These are phyloP conservation scores for Sclerotinia trifoliorum DNA, from an alignment of 2,329 filamentous ascomycete genomes.

Conservation along the genomic window DNA sequence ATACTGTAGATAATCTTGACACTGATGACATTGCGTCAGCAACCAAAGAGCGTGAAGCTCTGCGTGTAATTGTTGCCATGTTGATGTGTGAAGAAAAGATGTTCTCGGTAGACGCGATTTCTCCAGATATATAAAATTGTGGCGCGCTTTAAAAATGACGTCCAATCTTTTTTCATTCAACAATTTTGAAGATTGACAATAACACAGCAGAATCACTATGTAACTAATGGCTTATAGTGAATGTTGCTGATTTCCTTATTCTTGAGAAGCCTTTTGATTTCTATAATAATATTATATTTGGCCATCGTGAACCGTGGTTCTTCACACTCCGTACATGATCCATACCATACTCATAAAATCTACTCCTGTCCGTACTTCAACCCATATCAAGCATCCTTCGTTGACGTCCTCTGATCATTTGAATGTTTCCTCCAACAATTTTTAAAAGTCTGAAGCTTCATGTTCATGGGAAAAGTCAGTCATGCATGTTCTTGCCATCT, in stretches of 20 bases:
- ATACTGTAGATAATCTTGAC: slow-evolving; percentile 7
- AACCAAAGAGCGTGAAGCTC: slow-evolving; percentile 32
- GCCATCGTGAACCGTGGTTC: background rate
- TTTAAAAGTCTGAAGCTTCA: slow-evolving; percentile 83
- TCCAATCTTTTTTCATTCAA: background rate
- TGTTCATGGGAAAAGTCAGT: slow-evolving; percentile 24
- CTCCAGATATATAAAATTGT: background rate
- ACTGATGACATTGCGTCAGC: slow-evolving; percentile 25
- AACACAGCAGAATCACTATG: background rate
- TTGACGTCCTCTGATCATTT: slow-evolving; percentile 78
- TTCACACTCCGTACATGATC: too few relatives aligned
- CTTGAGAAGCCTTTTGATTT: background rate
- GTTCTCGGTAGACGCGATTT: slow-evolving; percentile 23
- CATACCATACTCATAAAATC: background rate
- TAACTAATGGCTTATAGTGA: background rate
- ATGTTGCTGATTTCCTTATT: background rate
- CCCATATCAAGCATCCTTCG: slow-evolving; percentile 59
- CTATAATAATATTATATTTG: background rate
- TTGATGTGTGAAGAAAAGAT: slow-evolving; percentile 4
- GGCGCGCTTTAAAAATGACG: slow-evolving; percentile 9
- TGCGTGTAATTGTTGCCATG: slow-evolving; percentile 20
- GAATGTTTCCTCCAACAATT: slow-evolving; percentile 89
- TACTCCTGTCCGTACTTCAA: background rate
- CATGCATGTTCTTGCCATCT: background rate
- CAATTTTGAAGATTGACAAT: background rate